Evolutionary conservation across 768 basidiomycete genomes (phyloP).

Genomic region (Pholiota microspora): DNA sequence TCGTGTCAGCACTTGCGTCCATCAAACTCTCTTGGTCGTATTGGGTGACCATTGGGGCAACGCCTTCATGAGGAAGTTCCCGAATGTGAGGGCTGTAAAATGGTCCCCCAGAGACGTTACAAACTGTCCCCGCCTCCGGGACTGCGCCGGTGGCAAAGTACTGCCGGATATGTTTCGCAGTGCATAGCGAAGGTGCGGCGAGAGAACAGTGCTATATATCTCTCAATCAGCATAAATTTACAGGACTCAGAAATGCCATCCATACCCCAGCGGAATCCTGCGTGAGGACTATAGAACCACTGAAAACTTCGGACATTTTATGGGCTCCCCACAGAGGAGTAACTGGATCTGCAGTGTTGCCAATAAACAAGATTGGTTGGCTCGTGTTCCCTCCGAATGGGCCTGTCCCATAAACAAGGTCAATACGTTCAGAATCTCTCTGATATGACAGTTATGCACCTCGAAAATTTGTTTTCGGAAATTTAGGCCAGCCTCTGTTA

Average conservation of each 20-base stretch:
- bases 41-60: too few relatives aligned
- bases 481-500: conserved; percentile 27
- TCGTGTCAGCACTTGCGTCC: too few relatives aligned
- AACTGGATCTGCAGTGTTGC: conserved; percentile 39
- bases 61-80: too few relatives aligned
- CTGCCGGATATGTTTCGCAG: neutral
- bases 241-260: neutral
- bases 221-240: neutral
- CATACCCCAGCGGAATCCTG: conserved; percentile 16
- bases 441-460: neutral
- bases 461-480: conserved; percentile 9
- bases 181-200: neutral
- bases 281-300: conserved; percentile 13
- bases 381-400: conserved; percentile 37
- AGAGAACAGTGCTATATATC: neutral
- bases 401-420: conserved; percentile 17
- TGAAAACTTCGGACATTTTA: conserved; percentile 25
- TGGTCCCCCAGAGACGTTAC: neutral
- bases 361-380: conserved; percentile 36
- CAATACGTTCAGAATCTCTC: conserved; percentile 2
- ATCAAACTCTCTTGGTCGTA: too few relatives aligned
- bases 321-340: conserved; percentile 33
- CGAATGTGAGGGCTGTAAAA: neutral
- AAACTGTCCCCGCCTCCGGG: neutral
- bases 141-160: neutral